These are phyloP conservation scores for Alloteropsis semialata DNA, from an alignment of 176 grass and related monocot species.

Conservation along the genomic window DNA sequence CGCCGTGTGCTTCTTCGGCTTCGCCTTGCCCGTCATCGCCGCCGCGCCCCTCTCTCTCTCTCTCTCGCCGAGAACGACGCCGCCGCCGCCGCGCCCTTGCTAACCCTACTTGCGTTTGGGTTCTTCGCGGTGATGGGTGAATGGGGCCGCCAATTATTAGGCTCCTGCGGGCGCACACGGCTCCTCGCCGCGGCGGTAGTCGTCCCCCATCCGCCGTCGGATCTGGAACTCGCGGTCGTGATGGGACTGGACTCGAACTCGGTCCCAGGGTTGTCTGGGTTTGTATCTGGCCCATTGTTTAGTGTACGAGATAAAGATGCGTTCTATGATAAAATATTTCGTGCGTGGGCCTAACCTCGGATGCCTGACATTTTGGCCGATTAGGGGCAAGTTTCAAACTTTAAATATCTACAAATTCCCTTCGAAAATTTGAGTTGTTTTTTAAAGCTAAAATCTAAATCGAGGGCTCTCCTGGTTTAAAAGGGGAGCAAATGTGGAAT, in stretches of 20 bases:
- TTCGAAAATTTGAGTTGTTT: too few species aligned
- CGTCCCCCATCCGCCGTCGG: background rate
- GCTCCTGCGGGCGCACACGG: conserved; percentile 6
- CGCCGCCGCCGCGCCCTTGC: background rate
- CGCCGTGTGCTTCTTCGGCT: conserved; percentile 99
- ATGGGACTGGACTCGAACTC: background rate
- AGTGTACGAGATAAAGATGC: background rate
- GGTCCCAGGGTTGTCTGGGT: background rate
- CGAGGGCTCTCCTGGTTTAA: too few species aligned
- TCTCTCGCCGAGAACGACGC: conserved; percentile 1
- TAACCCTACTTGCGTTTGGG: conserved; percentile 37
- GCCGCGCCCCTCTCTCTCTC: background rate
- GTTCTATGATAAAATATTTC: background rate
- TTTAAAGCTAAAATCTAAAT: too few species aligned
- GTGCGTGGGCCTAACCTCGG: background rate
- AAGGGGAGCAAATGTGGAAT: too few species aligned
- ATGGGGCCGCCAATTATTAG: conserved; percentile 42
- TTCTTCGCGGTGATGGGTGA: background rate
- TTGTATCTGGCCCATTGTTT: background rate
- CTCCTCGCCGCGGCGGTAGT: background rate
- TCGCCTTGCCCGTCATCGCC: conserved; percentile 95
- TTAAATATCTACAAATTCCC: too few species aligned
- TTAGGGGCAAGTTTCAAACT: too few species aligned
- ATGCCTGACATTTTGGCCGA: too few species aligned
- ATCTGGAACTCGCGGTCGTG: background rate